Percentiles rank a stretch among this genome's conserved stretches.
Evolutionary conservation across 2,329 filamentous ascomycete species (phyloP).

Genomic region (Zarea fungicola): DNA sequence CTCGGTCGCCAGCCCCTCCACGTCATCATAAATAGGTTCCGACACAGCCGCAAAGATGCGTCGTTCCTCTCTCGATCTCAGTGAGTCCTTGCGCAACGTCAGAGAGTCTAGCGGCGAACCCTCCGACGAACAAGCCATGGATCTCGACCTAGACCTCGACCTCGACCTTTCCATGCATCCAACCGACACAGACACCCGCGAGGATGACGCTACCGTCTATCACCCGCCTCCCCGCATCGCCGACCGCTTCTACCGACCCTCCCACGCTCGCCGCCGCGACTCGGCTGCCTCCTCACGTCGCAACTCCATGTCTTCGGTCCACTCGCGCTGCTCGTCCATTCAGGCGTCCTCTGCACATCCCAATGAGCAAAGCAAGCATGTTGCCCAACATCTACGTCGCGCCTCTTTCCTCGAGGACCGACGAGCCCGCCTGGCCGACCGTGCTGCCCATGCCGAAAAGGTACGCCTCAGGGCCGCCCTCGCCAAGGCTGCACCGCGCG

Average conservation of each 20-base stretch:
- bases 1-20: neutral
- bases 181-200: constrained; percentile 30
- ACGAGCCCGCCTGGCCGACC: constrained; percentile 72
- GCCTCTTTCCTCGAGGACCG: constrained; percentile 77
- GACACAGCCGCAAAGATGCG: constrained; percentile 32
- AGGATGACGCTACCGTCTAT: constrained; percentile 34
- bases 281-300: constrained; percentile 74
- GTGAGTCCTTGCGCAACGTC: constrained; percentile 36
- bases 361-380: constrained; percentile 66
- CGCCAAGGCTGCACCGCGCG: constrained; percentile 63
- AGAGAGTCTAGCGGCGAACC: constrained; percentile 29
- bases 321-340: constrained; percentile 60
- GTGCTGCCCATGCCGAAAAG: constrained; percentile 78
- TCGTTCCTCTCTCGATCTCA: constrained; percentile 36
- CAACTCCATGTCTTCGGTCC: constrained; percentile 72
- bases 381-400: constrained; percentile 73
- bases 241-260: constrained; percentile 68
- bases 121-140: constrained; percentile 24
- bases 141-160: constrained; percentile 21
- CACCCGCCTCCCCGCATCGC: constrained; percentile 72
- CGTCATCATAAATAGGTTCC: neutral
- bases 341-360: constrained; percentile 49
- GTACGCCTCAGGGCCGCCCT: constrained; percentile 70
- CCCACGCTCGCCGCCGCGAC: constrained; percentile 62
- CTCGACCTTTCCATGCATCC: constrained; percentile 36